Conservation (phyloP, 345 rosid genomes). For the Arabis alpina region DNA sequence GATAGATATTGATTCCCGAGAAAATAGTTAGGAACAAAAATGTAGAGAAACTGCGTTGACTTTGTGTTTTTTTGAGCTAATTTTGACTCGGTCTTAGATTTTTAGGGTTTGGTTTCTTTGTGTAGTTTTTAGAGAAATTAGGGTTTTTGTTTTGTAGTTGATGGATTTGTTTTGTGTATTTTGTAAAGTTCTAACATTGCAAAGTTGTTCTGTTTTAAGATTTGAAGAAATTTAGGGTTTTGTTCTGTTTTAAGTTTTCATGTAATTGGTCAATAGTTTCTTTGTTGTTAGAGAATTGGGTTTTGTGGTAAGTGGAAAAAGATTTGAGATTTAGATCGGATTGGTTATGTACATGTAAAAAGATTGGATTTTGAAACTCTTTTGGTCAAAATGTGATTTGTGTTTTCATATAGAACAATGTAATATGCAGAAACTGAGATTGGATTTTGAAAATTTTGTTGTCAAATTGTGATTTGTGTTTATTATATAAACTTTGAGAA, state of each 20-base stretch:
- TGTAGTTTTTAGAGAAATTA: background rate
- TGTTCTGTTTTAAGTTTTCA: background rate
- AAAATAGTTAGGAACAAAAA: background rate
- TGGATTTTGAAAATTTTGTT: too few species aligned
- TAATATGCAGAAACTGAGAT: too few species aligned
- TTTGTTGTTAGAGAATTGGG: too few species aligned
- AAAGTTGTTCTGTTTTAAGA: background rate
- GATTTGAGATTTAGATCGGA: too few species aligned
- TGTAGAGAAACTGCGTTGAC: constrained; percentile 32
- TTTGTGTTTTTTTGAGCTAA: background rate
- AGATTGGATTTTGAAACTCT: too few species aligned
- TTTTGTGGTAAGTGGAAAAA: too few species aligned
- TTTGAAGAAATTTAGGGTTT: background rate
- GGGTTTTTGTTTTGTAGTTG: background rate
- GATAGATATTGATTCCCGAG: constrained; percentile 6
- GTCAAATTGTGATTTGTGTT: too few species aligned
- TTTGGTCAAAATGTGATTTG: too few species aligned
- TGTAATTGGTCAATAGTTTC: too few species aligned
- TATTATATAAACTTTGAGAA: too few species aligned
- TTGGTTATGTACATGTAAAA: too few species aligned
- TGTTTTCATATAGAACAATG: too few species aligned
- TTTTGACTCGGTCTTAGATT: constrained; percentile 10
- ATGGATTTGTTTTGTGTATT: background rate
- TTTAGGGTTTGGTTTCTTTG: constrained; percentile 18
- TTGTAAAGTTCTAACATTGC: background rate